Evolutionary conservation across 495 filamentous ascomycete species (phyloP), one percentile per base, ranked within the genome.

Genomic region (Chaetomidium leptoderma): DNA sequence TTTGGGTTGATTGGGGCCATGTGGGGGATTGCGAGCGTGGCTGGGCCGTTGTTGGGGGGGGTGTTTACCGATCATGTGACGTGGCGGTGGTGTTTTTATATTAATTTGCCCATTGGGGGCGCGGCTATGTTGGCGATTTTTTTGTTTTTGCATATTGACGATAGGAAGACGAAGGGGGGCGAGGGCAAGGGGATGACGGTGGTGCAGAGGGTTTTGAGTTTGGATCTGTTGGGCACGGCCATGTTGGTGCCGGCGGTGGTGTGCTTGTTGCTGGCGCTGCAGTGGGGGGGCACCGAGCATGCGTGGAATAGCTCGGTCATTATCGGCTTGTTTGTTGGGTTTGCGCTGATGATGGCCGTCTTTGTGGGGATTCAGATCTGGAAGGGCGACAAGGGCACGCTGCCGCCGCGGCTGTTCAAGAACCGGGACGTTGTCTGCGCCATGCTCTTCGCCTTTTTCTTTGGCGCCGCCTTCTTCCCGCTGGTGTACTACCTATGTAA

Each of bases 1-100:
- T 89, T 86, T 44, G 87, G 89, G 4, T 61, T 92, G n/a, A 81
- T 96, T 55, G 88, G 88, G 8, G 84, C 78, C 45, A 92, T 93
- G 83, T 95, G 85, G 74, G 91, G 90, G 4, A 80, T 96, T 58
- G 88, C 91, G 0, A 69, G 65, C 16, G 72, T 76, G 21, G 68
- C 68, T 0, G 74, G 71, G 0, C 73, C 70, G 21, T 39, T 76
- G n/a, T 59, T 81, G 14, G 78, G 78, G 1, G 79, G 79, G 19
- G 76, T 70, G 0, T 79, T 81, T 45, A 80, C 78, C 16, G 66
- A 74, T 32, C 55, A 69, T 7, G 65, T 76, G 0, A 74, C 73
- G 10, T 82, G 78, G 77, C 57, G 80, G 10, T 84, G 79, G 81
- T 83, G 79, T 54, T 83, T 83, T 65, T 82, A 81, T 39, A 74